Base-by-base conservation (phyloP, 306 rosid genomes). In the Quercus bicolor region DNA sequence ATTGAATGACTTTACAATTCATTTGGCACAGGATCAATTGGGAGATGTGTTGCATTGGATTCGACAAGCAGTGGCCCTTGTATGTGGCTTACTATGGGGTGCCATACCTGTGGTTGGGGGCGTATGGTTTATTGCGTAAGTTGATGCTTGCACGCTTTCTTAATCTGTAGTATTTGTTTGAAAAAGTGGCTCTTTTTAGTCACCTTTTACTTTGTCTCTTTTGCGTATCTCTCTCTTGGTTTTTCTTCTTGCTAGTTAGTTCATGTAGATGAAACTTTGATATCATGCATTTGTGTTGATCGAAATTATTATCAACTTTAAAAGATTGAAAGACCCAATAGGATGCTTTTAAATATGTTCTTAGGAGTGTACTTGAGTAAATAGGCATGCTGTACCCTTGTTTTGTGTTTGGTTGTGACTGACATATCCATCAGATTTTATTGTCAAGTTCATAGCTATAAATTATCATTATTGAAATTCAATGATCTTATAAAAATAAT, bases 11-110 rank as follows among this genome's bases (percentile, higher is more conserved):
- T 19, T 66, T 21, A 14, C 28, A 43, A 8, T 73, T 5, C 12
- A 43, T 37, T 64, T 56, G 33, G 51, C 74, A 78, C 75, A 96
- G 99, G 99, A 96, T 84, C 98, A 96, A 88, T 75, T 96, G 82
- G 98, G 99, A 68, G 99, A 96, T 72, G 96, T 96, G 19, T 89
- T 96, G 89, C 99, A 96, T 83, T 93, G 99, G 99, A 90, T 96
- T 81, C 92, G 99, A 85, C 99, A 96, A 83, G 87, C 48, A 6
- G 82, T 93, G 31, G 98, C 92, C 78, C 88, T 96, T 62, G 68
- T 65, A 15, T 90, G 90, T 61, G 99, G 99, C 69, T 76, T 96
- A 37, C 81, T 93, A 37, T 96, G 97, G 98, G 99, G 99, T 62
- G 70, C 97, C 24, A 83, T 96, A 51, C 99, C 99, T 43, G 82